Evolutionary conservation across 1,284 basidiomycete genomes (phyloP).

Genomic region (Apiotrichum sp.): DNA sequence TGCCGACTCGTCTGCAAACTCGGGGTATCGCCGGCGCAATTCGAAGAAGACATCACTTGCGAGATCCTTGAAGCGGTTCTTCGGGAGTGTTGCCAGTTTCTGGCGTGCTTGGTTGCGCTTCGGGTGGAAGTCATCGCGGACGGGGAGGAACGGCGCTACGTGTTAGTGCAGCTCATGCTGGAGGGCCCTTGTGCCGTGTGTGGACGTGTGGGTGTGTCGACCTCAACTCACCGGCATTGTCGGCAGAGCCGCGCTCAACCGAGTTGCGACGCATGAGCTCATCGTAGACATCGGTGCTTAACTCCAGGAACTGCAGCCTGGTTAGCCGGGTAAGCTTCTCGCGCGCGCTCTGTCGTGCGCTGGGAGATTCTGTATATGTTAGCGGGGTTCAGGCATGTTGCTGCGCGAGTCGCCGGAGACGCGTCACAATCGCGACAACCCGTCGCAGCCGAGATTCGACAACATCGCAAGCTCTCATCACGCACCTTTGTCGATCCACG

Average conservation of each 20-base stretch:
- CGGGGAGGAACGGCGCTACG: constrained; percentile 77
- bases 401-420: no score
- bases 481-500: constrained; percentile 45
- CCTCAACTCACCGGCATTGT: constrained; percentile 25
- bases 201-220: not conserved
- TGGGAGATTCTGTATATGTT: constrained; percentile 54
- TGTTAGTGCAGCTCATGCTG: not conserved
- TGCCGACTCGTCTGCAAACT: constrained; percentile 67
- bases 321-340: constrained; percentile 87
- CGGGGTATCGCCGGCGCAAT: constrained; percentile 85
- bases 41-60: constrained; percentile 97
- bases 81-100: constrained; percentile 91
- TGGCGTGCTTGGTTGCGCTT: constrained; percentile 98
- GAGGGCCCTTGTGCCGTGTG: no score
- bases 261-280: constrained; percentile 74
- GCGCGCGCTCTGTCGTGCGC: constrained; percentile 74
- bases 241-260: constrained; percentile 58
- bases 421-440: no score
- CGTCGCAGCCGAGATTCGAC: no score
- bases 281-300: constrained; percentile 91
- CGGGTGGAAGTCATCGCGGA: constrained; percentile 92
- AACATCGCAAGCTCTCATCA: not conserved
- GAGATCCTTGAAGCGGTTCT: constrained; percentile 88
- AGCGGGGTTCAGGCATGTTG: no score
- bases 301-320: constrained; percentile 83